Percentiles rank a stretch among this genome's conserved stretches.
phyloP scores from a whole-genome alignment of 2,329 filamentous ascomycete species.

The Cladophialophora carrionii region DNA sequence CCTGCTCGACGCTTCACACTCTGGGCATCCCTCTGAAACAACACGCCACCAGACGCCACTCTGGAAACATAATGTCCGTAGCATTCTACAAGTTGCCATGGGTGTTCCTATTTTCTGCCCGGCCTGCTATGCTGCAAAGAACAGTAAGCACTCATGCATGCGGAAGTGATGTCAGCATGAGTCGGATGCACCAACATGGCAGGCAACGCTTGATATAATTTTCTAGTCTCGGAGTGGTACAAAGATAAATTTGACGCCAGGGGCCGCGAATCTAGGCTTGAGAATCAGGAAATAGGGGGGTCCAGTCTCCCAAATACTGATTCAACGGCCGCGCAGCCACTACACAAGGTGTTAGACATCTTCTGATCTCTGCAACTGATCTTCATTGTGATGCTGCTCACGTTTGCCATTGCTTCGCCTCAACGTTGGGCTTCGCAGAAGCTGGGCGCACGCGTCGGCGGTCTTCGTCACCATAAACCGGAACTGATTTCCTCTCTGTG shows the following conservation, averaged over 20 bases:
- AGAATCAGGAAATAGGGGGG: background rate
- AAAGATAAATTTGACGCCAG: background rate
- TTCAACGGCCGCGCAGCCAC: background rate
- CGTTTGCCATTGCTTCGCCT: conserved; percentile 4
- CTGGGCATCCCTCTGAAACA: conserved; percentile 25
- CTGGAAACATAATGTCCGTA: conserved; percentile 8
- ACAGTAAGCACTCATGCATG: conserved; percentile 2
- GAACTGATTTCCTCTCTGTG: conserved; percentile 6
- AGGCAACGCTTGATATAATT: conserved; percentile 2
- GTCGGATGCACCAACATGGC: background rate
- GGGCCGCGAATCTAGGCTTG: background rate
- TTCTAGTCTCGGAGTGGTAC: background rate
- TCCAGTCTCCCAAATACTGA: conserved; percentile 1
- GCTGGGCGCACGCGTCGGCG: conserved; percentile 9
- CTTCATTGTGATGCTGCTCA: conserved; percentile 5
- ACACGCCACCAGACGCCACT: conserved; percentile 28
- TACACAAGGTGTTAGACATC: background rate
- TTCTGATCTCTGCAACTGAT: conserved; percentile 10
- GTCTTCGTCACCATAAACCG: conserved; percentile 9
- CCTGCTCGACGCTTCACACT: conserved; percentile 1
- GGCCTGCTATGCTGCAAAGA: background rate
- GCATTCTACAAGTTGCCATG: background rate
- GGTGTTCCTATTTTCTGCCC: conserved; percentile 4
- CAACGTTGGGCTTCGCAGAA: background rate
- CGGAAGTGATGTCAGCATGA: background rate